Evolutionary conservation across 768 basidiomycete species (phyloP).

Genomic region (Boletales sp.): DNA sequence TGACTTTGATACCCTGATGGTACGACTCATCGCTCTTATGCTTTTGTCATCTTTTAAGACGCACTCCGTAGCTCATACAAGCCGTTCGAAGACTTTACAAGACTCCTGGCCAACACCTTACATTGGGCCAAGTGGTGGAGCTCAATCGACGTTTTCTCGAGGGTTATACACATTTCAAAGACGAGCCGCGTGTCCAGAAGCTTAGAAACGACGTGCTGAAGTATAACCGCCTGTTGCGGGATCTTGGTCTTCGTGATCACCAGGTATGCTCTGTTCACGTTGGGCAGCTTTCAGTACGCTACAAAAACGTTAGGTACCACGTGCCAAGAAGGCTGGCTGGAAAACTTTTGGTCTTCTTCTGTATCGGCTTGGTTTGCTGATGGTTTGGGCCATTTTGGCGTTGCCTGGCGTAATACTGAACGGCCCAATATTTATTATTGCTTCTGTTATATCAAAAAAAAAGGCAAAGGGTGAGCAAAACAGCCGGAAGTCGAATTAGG

Average conservation of each 20-base stretch:
- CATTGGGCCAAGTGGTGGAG: slow-evolving; percentile 93
- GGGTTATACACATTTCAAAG: slow-evolving; percentile 89
- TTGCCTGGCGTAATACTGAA: slow-evolving; percentile 90
- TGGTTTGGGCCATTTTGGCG: slow-evolving; percentile 79
- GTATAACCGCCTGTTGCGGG: slow-evolving; percentile 84
- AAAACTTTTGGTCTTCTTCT: slow-evolving; percentile 80
- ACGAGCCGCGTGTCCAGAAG: slow-evolving; percentile 84
- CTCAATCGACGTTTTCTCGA: slow-evolving; percentile 90
- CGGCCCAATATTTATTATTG: slow-evolving; percentile 89
- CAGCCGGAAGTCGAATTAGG: neutral
- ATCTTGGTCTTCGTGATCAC: slow-evolving; percentile 91
- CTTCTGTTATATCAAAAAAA: slow-evolving; percentile 78
- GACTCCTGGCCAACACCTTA: slow-evolving; percentile 89
- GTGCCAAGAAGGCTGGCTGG: slow-evolving; percentile 82
- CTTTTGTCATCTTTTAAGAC: slow-evolving; percentile 3
- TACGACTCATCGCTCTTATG: slow-evolving; percentile 31
- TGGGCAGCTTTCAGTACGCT: neutral
- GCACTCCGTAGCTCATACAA: slow-evolving; percentile 73
- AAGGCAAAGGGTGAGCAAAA: slow-evolving; percentile 76
- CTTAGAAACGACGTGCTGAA: slow-evolving; percentile 77
- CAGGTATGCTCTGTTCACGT: slow-evolving; percentile 49
- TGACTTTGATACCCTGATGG: slow-evolving; percentile 98
- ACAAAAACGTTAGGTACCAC: slow-evolving; percentile 59
- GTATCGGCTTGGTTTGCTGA: slow-evolving; percentile 76
- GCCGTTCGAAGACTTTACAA: slow-evolving; percentile 92